phyloP scores from a whole-genome alignment of 495 filamentous ascomycete genomes.

The Pyronema omphalodes region DNA sequence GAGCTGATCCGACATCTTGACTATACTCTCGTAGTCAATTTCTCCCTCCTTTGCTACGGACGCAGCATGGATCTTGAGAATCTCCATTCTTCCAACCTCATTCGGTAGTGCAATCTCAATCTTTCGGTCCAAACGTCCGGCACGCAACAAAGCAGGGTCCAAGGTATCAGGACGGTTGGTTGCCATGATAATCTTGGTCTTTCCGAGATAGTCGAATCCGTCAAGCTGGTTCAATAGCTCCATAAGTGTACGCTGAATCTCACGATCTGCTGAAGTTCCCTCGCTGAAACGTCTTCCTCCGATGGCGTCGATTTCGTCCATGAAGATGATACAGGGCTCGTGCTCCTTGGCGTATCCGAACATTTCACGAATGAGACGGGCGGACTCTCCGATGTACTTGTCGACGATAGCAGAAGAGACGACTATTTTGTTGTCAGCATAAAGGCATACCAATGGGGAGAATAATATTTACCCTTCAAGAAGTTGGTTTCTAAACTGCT shows the following conservation, averaged over 20 bases:
- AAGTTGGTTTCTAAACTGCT: constrained; percentile 98
- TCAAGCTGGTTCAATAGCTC: constrained; percentile 97
- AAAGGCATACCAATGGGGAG: constrained; percentile 3
- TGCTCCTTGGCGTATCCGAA: constrained; percentile 99
- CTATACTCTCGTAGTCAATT: constrained; percentile 96
- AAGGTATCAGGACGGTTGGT: constrained; percentile 97
- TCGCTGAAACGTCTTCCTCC: constrained; percentile 96
- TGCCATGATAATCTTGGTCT: constrained; percentile 99
- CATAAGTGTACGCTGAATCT: constrained; percentile 98
- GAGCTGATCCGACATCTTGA: constrained; percentile 97
- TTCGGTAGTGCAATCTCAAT: constrained; percentile 99
- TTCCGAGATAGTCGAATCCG: constrained; percentile 96
- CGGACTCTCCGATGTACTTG: constrained; percentile 98
- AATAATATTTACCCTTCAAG: constrained; percentile 53
- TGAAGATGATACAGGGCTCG: constrained; percentile 99
- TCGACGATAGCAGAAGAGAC: constrained; percentile 99
- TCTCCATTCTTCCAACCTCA: constrained; percentile 91
- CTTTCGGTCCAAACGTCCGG: constrained; percentile 89
- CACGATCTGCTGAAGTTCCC: constrained; percentile 91
- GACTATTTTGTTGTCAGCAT: constrained; percentile 33
- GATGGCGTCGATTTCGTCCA: constrained; percentile 99
- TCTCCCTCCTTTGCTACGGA: constrained; percentile 80
- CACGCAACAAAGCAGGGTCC: constrained; percentile 83
- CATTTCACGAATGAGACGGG: constrained; percentile 95
- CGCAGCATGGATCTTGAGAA: constrained; percentile 92